These are phyloP conservation scores for Cystofilobasidium ferigula DNA, from an alignment of 768 basidiomycete genomes.

Conservation along the genomic window DNA sequence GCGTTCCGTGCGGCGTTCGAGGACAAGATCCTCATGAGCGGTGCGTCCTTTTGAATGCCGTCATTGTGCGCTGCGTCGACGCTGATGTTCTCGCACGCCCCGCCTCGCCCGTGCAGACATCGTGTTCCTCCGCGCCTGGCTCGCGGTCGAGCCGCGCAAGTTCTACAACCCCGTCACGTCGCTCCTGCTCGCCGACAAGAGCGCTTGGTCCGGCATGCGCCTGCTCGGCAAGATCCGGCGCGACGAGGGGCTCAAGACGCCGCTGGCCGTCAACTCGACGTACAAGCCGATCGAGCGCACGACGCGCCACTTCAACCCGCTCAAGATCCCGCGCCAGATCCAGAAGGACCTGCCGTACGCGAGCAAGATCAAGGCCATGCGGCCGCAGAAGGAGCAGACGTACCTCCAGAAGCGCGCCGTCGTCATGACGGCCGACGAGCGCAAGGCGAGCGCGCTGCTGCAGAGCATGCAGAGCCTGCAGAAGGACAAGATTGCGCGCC, in stretches of 20 bases:
- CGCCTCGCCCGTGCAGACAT: constrained; percentile 57
- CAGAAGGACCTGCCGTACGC: constrained; percentile 83
- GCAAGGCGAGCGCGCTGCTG: constrained; percentile 74
- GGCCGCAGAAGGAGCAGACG: constrained; percentile 60
- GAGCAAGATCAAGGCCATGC: constrained; percentile 76
- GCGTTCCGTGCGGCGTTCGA: constrained; percentile 95
- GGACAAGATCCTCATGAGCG: constrained; percentile 91
- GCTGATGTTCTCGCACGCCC: background rate
- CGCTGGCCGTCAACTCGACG: constrained; percentile 66
- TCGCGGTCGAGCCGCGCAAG: constrained; percentile 83
- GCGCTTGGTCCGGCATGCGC: constrained; percentile 86
- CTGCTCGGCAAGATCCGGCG: constrained; percentile 82
- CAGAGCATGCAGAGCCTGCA: constrained; percentile 87
- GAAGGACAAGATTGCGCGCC: constrained; percentile 68
- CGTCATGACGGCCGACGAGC: constrained; percentile 89
- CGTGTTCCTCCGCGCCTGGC: constrained; percentile 92
- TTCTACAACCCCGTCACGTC: constrained; percentile 96
- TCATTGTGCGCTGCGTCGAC: background rate
- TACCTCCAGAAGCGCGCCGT: constrained; percentile 87
- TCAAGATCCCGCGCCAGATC: constrained; percentile 78
- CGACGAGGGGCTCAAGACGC: constrained; percentile 75
- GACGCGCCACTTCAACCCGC: constrained; percentile 76
- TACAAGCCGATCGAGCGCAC: constrained; percentile 76
- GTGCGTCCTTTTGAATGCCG: constrained; percentile 44
- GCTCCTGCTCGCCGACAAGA: constrained; percentile 68